A percentile compares a stretch with the other conserved stretches of the same genome.
These are phyloP conservation scores for Amanita pallidorosea DNA, from an alignment of 768 basidiomycete genomes.

Conservation along the genomic window DNA sequence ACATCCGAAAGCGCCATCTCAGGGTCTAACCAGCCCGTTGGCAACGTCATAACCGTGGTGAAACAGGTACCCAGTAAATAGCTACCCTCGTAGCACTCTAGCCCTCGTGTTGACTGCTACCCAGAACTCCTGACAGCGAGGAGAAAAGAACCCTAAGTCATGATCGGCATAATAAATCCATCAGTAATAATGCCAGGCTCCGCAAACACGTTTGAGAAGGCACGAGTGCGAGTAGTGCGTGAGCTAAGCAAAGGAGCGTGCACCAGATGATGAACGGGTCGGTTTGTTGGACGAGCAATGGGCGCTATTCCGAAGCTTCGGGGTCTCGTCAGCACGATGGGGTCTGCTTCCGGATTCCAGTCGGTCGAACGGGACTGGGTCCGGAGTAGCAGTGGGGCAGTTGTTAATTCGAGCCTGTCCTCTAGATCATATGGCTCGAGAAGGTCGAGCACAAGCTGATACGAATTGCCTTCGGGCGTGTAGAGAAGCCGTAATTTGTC, in stretches of 20 bases:
- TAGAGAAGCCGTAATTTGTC: neutral
- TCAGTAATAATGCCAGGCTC: neutral
- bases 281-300: constrained; percentile 3
- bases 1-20: neutral
- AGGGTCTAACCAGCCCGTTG: neutral
- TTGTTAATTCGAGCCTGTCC: neutral
- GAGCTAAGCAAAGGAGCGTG: neutral
- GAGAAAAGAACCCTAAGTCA: neutral
- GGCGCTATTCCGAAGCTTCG: constrained; percentile 1
- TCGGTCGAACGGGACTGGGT: constrained; percentile 1
- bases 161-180: neutral
- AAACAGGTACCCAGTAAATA: neutral
- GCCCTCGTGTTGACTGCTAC: neutral
- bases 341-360: constrained; percentile 9
- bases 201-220: neutral
- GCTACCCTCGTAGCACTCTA: neutral
- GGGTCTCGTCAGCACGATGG: neutral
- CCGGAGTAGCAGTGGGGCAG: constrained; percentile 1
- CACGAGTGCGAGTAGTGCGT: neutral
- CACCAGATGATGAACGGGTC: neutral
- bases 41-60: neutral
- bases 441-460: constrained; percentile 3
- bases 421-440: neutral
- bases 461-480: constrained; percentile 1
- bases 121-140: neutral